phyloP scores from a whole-genome alignment of 1,139 yeast species.

The Blastobotrys apis region DNA sequence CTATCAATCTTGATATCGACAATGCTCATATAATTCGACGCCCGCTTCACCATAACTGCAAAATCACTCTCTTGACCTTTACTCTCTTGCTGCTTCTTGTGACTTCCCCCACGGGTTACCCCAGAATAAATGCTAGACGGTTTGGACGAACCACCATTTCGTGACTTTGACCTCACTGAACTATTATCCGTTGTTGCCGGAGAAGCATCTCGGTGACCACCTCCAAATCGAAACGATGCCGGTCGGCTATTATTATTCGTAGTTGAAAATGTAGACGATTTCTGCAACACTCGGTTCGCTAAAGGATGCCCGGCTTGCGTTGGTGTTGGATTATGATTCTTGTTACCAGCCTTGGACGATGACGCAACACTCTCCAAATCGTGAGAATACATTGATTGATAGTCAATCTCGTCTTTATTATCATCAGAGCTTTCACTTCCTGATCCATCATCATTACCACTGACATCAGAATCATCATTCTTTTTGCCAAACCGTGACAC shows the following conservation, averaged over 20 bases:
- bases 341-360: not conserved
- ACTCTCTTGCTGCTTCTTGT: slow-evolving; percentile 1
- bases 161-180: not conserved
- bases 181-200: too few relatives aligned
- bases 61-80: slow-evolving; percentile 34
- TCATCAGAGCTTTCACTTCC: slow-evolving; percentile 6
- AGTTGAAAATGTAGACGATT: slow-evolving; percentile 9
- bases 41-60: slow-evolving; percentile 57
- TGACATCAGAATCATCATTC: slow-evolving; percentile 13
- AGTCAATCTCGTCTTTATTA: slow-evolving; percentile 13
- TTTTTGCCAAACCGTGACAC: slow-evolving; percentile 15
- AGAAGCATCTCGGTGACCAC: not conserved
- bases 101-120: not conserved
- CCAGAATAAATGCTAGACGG: slow-evolving; percentile 6
- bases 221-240: not conserved
- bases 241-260: slow-evolving; percentile 4
- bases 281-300: slow-evolving; percentile 5
- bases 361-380: slow-evolving; percentile 7
- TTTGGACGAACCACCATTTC: not conserved
- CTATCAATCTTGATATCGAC: slow-evolving; percentile 53
- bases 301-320: not conserved
- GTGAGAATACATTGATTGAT: slow-evolving; percentile 7
- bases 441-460: slow-evolving; percentile 12
- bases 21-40: slow-evolving; percentile 62
- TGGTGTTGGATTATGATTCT: not conserved